Conservation (phyloP, 108 stramenopile species). For the Discostella pseudostelligera region DNA sequence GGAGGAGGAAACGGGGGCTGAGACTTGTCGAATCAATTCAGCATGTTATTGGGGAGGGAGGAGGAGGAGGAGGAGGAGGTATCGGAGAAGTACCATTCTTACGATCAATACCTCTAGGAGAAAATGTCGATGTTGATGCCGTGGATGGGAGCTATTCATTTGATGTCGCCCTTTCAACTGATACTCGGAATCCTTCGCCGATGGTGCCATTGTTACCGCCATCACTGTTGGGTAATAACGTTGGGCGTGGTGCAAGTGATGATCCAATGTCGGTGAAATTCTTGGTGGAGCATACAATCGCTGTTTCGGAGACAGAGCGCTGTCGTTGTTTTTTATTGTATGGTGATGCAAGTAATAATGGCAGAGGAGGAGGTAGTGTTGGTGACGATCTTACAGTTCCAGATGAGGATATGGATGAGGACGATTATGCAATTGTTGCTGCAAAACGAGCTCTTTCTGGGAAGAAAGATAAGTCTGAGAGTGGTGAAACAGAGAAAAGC, state of each 20-base stretch:
- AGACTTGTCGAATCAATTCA: constrained; percentile 35
- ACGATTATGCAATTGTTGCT: constrained; percentile 12
- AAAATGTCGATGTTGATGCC: constrained; percentile 73
- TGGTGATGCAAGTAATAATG: constrained; percentile 30
- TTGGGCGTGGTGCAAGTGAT: too few species aligned
- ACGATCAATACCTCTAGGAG: constrained; percentile 46
- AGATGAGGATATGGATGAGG: constrained; percentile 12
- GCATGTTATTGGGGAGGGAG: constrained; percentile 1
- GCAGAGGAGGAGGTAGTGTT: constrained; percentile 2
- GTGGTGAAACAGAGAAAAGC: constrained; percentile 7
- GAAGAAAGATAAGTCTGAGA: constrained; percentile 11
- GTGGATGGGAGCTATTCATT: constrained; percentile 62
- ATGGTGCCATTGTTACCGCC: constrained; percentile 38
- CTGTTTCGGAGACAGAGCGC: constrained; percentile 57
- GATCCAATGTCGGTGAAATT: constrained; percentile 27
- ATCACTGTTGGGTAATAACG: constrained; percentile 26
- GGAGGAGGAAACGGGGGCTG: constrained; percentile 10
- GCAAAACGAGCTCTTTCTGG: not conserved
- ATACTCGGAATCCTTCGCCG: constrained; percentile 10
- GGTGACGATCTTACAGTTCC: constrained; percentile 17
- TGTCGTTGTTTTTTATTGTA: constrained; percentile 65
- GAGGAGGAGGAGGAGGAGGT: not conserved
- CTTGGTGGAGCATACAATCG: constrained; percentile 72
- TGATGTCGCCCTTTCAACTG: constrained; percentile 16
- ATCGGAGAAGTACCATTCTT: constrained; percentile 24